These are phyloP conservation scores for Lignosus rhinocerotis DNA, from an alignment of 1,284 basidiomycete genomes.

Conservation along the genomic window DNA sequence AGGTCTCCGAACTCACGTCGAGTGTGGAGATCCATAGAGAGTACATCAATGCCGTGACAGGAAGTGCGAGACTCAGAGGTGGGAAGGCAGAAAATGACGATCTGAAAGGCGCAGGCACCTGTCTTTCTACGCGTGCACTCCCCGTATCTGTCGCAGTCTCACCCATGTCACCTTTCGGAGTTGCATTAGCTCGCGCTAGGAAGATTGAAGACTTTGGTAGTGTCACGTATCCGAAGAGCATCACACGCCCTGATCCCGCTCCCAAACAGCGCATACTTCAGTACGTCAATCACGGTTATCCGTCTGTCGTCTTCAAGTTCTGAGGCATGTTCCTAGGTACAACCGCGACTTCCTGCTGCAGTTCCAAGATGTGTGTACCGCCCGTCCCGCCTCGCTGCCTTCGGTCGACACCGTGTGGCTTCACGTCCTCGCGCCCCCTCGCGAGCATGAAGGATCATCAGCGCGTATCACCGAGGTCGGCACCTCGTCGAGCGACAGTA, in stretches of 20 bases:
- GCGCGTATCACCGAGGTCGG: background rate
- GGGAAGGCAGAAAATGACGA: background rate
- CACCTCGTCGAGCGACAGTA: background rate
- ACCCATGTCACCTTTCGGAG: background rate
- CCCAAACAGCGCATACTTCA: background rate
- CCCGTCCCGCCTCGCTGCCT: background rate
- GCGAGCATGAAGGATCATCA: background rate
- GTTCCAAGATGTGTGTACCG: background rate
- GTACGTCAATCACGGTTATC: background rate
- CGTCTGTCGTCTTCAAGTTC: background rate
- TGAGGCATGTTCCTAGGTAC: background rate
- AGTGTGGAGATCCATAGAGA: no score
- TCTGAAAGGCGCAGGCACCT: background rate
- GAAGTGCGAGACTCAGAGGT: background rate
- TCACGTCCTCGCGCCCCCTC: background rate
- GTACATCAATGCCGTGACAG: no score
- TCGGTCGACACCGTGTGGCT: background rate
- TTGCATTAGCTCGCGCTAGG: background rate
- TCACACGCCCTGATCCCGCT: background rate
- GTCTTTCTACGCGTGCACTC: background rate
- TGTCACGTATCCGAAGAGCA: background rate
- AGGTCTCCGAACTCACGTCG: no score
- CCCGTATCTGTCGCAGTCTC: background rate
- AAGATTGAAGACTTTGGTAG: background rate
- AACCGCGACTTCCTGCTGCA: conserved; percentile 8